Evolutionary conservation across 148 eudicot genomes (phyloP).

Genomic region (Salicornia ramosissima): DNA sequence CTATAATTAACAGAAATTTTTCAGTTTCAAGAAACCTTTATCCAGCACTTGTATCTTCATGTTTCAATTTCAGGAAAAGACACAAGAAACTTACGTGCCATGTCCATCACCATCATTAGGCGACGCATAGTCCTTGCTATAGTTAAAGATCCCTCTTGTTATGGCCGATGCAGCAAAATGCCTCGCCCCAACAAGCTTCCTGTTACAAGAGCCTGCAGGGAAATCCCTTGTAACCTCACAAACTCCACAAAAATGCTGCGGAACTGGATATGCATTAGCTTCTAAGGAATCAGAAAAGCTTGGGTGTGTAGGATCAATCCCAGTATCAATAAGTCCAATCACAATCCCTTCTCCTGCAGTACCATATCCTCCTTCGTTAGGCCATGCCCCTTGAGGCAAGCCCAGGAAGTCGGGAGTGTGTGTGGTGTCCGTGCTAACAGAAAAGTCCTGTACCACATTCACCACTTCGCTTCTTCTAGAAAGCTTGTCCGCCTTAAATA

Average conservation of each 20-base stretch:
- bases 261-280: constrained; percentile 66
- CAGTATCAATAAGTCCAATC: constrained; percentile 90
- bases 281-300: constrained; percentile 74
- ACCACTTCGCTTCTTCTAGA: constrained; percentile 79
- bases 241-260: constrained; percentile 78
- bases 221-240: constrained; percentile 95
- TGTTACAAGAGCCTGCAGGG: constrained; percentile 97
- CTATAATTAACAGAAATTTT: not conserved
- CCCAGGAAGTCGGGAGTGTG: constrained; percentile 95
- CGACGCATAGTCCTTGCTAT: constrained; percentile 90
- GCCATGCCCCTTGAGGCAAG: constrained; percentile 94
- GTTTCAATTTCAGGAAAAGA: no score
- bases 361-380: constrained; percentile 72
- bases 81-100: constrained; percentile 76
- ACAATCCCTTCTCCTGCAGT: constrained; percentile 94
- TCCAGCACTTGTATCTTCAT: no score
- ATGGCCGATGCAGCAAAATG: constrained; percentile 99
- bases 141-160: constrained; percentile 92
- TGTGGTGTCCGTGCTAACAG: constrained; percentile 85
- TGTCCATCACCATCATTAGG: constrained; percentile 99
- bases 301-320: constrained; percentile 86
- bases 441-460: constrained; percentile 78
- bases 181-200: constrained; percentile 95
- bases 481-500: constrained; percentile 66
- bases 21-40: no score